phyloP scores from a whole-genome alignment of 2,329 filamentous ascomycete species.

The Phyllosticta citribraziliensis region DNA sequence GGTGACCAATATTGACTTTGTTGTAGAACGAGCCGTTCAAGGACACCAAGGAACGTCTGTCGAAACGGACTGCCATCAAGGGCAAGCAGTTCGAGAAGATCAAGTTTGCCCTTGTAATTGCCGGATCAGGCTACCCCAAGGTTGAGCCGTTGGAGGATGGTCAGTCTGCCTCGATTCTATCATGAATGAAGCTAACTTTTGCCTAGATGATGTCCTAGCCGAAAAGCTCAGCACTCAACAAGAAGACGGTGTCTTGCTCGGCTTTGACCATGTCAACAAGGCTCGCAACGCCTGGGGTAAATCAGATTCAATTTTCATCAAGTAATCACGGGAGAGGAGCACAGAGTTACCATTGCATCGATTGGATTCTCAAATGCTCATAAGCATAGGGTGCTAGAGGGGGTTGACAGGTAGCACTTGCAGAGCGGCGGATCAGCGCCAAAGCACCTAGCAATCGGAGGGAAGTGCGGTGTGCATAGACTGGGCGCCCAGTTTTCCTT shows the following conservation, averaged over 20 bases:
- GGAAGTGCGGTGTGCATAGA: neutral
- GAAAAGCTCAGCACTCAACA: conserved; percentile 26
- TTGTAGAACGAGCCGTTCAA: conserved; percentile 69
- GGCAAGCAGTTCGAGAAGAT: conserved; percentile 99
- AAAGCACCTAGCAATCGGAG: neutral
- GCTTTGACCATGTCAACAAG: conserved; percentile 55
- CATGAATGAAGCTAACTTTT: conserved; percentile 10
- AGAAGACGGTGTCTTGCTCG: conserved; percentile 33
- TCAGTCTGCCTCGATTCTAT: conserved; percentile 37
- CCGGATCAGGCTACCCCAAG: conserved; percentile 56
- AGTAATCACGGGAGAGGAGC: neutral
- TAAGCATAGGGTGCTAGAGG: conserved; percentile 7
- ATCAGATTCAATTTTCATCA: conserved; percentile 44
- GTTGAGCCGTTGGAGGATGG: conserved; percentile 80
- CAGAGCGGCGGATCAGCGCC: neutral
- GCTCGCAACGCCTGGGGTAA: conserved; percentile 48
- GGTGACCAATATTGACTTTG: neutral
- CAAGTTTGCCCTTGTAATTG: conserved; percentile 74
- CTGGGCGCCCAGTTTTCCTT: neutral
- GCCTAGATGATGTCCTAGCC: conserved; percentile 36
- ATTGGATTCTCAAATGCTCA: conserved; percentile 1
- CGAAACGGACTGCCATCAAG: conserved; percentile 86
- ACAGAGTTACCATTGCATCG: neutral
- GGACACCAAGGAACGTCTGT: conserved; percentile 89
- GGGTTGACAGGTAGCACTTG: neutral